phyloP scores from a whole-genome alignment of 768 basidiomycete genomes.

The Sporobolomyces roseus region DNA sequence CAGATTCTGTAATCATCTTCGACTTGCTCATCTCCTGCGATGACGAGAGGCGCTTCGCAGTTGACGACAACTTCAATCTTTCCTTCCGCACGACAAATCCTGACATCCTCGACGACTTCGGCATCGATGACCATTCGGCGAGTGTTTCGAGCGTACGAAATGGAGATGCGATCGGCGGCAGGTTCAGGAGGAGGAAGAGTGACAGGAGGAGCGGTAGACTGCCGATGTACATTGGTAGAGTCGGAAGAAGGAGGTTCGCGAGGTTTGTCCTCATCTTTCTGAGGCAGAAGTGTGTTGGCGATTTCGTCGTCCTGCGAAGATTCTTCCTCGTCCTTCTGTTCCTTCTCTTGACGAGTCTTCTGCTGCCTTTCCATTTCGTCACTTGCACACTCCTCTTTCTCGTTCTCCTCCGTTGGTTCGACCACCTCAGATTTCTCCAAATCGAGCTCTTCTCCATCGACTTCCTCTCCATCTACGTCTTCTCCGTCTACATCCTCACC shows the following conservation, averaged over 20 bases:
- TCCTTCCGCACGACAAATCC: constrained; percentile 74
- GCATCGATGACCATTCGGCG: constrained; percentile 84
- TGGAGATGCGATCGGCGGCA: constrained; percentile 60
- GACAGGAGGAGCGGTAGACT: neutral
- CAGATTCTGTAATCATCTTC: constrained; percentile 47
- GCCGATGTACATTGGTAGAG: no score
- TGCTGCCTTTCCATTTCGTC: neutral
- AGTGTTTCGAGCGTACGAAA: constrained; percentile 86
- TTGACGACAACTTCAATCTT: constrained; percentile 74
- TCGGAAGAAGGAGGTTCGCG: neutral
- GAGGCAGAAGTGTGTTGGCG: no score
- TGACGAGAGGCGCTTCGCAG: constrained; percentile 15
- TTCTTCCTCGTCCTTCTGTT: neutral
- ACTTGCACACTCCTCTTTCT: neutral
- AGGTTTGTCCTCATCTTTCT: neutral
- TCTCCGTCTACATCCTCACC: constrained; percentile 35
- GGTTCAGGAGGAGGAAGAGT: constrained; percentile 36
- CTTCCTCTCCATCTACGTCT: constrained; percentile 23
- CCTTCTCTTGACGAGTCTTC: neutral
- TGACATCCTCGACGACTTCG: constrained; percentile 73
- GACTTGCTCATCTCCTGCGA: neutral
- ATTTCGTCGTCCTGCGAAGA: neutral
- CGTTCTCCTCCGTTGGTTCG: neutral
- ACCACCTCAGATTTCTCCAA: neutral
- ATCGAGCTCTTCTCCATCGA: constrained; percentile 29